Evolutionary conservation across 345 rosid species (phyloP).

Genomic region (Sisymbrium altissimum): DNA sequence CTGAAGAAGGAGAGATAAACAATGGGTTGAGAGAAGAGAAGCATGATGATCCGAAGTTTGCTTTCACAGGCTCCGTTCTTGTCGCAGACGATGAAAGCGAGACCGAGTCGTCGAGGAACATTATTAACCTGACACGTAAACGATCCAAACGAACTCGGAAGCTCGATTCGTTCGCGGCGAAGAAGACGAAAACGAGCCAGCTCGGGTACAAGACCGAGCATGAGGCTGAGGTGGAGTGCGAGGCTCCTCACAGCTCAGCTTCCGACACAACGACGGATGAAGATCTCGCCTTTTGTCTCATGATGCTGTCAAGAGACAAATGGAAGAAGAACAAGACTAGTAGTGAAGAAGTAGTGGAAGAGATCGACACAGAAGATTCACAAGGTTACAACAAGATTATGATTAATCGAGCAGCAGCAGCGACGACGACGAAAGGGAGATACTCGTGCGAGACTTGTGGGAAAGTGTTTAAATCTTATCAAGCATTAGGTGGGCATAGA

Average conservation of each 20-base stretch:
- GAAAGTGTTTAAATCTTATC: slow-evolving; percentile 79
- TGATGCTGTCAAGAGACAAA: slow-evolving; percentile 84
- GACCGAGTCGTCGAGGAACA: slow-evolving; percentile 63
- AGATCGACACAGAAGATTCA: slow-evolving; percentile 44
- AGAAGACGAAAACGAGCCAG: slow-evolving; percentile 31
- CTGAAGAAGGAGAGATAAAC: slow-evolving; percentile 35
- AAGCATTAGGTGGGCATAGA: slow-evolving; percentile 88
- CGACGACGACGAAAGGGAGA: slow-evolving; percentile 37
- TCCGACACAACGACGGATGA: slow-evolving; percentile 78
- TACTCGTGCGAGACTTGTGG: slow-evolving; percentile 82
- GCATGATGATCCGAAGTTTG: slow-evolving; percentile 60
- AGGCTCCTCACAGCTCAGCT: slow-evolving; percentile 62
- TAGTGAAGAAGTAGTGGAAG: slow-evolving; percentile 29
- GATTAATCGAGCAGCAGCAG: slow-evolving; percentile 29
- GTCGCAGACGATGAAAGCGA: slow-evolving; percentile 77
- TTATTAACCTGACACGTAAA: slow-evolving; percentile 45
- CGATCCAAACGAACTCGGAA: slow-evolving; percentile 61
- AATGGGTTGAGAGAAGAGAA: slow-evolving; percentile 50
- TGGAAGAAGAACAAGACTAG: slow-evolving; percentile 54
- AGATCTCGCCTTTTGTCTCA: slow-evolving; percentile 89
- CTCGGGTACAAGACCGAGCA: slow-evolving; percentile 34
- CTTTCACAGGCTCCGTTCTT: slow-evolving; percentile 45
- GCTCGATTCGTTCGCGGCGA: slow-evolving; percentile 22
- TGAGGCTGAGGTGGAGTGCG: slow-evolving; percentile 52
- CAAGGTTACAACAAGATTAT: slow-evolving; percentile 27